Evolutionary conservation across 2,329 filamentous ascomycete genomes (phyloP), one percentile per base, ranked within the genome.

Genomic region (Fusarium avenaceum): DNA sequence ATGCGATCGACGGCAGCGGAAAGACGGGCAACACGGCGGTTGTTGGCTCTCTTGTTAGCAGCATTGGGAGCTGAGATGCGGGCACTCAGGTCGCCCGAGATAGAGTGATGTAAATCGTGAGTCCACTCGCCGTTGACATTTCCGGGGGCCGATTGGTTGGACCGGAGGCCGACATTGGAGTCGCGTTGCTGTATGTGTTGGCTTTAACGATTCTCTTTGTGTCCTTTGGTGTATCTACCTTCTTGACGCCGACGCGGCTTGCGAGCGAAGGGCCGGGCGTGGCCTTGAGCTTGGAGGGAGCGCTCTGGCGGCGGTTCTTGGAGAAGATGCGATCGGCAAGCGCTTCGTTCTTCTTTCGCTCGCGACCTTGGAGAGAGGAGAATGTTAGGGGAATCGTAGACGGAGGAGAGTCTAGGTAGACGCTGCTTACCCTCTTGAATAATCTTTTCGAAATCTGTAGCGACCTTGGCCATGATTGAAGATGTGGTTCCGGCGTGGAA

Each of bases 261-360:
- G 91, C 88, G 50, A 94, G 85, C 4, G 87, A 87, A 73, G 88
- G 82, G 51, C 85, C 82, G 50, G 77, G 73, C 57, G 77, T 76
- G 63, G 80, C 76, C 73, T 82, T 87, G 58, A 81, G 75, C 60
- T 79, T 84, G 43, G 80, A 78, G 8, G 86, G 85, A 39, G 89
- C 85, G 74, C 86, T 90, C 52, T 85, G 79, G 33, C 84, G 80
- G 70, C 89, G 87, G 75, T 87, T 86, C 67, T 80, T 82, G 70
- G 87, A 87, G 71, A 94, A 90, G 75, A 94, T 92, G 75, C 87
- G 84, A 72, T 91, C 85, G 32, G 92, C 92, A n/a, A 93, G 86
- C 5, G 82, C 84, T 75, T 92, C 87, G 71, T 91, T 89, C 80
- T 89, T 90, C 80, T 91, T 91, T 76, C 89, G 87, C 77, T 91